phyloP scores from a whole-genome alignment of 2,329 filamentous ascomycete species.

The Pseudogymnoascus sp. region DNA sequence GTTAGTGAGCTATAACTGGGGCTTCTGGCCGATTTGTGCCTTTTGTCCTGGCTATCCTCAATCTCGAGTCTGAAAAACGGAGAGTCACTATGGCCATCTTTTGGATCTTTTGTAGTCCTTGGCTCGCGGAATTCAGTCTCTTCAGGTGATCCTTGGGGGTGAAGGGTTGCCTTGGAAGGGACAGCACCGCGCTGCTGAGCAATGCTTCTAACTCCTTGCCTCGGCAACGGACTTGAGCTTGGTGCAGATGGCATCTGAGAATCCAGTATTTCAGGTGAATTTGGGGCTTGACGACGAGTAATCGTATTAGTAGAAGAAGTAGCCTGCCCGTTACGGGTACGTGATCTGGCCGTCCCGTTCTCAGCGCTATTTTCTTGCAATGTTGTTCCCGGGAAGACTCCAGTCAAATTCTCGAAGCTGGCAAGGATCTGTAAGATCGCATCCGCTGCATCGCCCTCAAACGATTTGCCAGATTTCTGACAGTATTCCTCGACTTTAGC shows the following conservation, averaged over 20 bases:
- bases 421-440: neutral
- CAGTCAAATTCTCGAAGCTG: too few relatives aligned
- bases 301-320: neutral
- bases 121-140: neutral
- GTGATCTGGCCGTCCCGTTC: too few relatives aligned
- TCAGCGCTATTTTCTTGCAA: neutral
- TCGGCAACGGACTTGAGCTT: conserved; percentile 25
- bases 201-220: neutral
- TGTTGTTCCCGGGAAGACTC: too few relatives aligned
- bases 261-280: neutral
- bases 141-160: neutral
- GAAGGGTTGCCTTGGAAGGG: neutral
- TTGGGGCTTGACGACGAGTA: neutral
- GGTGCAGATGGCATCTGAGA: neutral
- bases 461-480: neutral
- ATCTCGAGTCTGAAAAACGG: neutral
- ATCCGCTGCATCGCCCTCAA: too few relatives aligned
- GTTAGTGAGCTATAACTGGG: neutral
- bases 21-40: neutral
- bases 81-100: too few relatives aligned
- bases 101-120: neutral
- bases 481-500: neutral
- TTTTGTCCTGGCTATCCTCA: neutral
- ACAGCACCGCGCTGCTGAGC: neutral
- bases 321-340: neutral